phyloP scores from a whole-genome alignment of 768 basidiomycete species.

The Pisolithus orientalis region DNA sequence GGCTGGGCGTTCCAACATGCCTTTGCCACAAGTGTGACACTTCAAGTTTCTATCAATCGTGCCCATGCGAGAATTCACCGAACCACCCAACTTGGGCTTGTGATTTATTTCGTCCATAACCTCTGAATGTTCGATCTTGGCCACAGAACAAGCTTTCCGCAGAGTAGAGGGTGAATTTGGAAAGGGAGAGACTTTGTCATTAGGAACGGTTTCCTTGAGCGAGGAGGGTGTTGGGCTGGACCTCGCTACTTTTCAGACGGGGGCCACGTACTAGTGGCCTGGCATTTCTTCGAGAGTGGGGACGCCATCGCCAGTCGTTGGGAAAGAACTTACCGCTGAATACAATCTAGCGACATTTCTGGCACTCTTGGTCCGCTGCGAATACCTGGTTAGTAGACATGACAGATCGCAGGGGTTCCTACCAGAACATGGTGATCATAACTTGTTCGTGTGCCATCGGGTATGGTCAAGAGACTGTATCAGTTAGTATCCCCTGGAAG shows the following conservation, averaged over 20 bases:
- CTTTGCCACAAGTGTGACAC: constrained; percentile 99
- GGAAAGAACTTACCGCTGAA: no score
- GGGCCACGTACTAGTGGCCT: constrained; percentile 89
- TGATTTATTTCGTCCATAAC: constrained; percentile 95
- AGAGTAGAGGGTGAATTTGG: constrained; percentile 12
- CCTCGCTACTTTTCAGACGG: constrained; percentile 94
- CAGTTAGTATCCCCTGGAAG: no score
- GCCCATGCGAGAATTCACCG: constrained; percentile 98
- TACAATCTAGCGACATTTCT: no score
- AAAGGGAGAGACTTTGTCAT: neutral
- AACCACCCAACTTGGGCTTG: constrained; percentile 85
- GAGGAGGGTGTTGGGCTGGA: constrained; percentile 97
- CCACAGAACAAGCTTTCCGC: constrained; percentile 98
- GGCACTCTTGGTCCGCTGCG: no score
- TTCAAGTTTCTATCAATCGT: constrained; percentile 98
- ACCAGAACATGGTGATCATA: no score
- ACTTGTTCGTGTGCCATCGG: no score
- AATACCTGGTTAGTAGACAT: no score
- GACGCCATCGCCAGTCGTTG: neutral
- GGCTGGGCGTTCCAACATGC: constrained; percentile 99
- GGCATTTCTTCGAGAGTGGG: constrained; percentile 47
- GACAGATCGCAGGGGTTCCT: no score
- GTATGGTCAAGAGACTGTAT: no score
- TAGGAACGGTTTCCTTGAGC: constrained; percentile 89
- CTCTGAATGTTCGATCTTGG: constrained; percentile 97